Evolutionary conservation across 208 protist genomes (phyloP), one percentile per base, ranked within the genome.

Genomic region (Acanthamoeba healyi): DNA sequence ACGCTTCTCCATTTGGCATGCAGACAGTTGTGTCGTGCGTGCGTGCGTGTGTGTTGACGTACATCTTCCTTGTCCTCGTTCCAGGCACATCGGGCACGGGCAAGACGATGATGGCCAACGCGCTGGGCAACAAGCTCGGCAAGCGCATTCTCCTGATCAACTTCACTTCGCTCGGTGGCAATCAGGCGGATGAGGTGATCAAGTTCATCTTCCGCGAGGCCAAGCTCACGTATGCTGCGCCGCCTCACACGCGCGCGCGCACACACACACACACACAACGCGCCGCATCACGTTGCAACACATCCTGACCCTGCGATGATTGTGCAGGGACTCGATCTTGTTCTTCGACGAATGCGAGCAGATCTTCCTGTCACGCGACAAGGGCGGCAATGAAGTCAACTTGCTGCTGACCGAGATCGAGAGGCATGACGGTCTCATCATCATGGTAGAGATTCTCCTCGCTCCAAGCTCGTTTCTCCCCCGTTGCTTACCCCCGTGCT

Each of bases 321-420:
- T 12, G 44, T 15, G 46, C 46, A 51, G 46, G 56, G 56, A 63
- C 56, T 63, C 95, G 38, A 92, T 96, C 65, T 42, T 96, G 26
- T 95, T 96, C 54, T 96, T 96, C 92, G 77, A 96, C 46, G 95
- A 96, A 38, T 96, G 94, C 56, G 95, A 96, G 58, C 24, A 94
- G n/a, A 56, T 96, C 12, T 96, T 96, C 70, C 40, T 93, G 34
- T 87, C 86, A 29, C 56, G 95, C 6, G 65, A 40, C 22, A 54
- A 72, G 46, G 51, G 34, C 34, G 58, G 32, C 58, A 95, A 65
- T 49, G 15, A 91, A 29, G n/a, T 97, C 22, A 95, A 77, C 65
- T 74, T 67, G 1, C 89, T 97, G 5, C 90, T 97, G 17, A 97
- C 96, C 29, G 93, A 95, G 70, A 95, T 97, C 44, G 96, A 97